Conservation (phyloP, 164 flowering plant species). For the Aristolochia californica region DNA sequence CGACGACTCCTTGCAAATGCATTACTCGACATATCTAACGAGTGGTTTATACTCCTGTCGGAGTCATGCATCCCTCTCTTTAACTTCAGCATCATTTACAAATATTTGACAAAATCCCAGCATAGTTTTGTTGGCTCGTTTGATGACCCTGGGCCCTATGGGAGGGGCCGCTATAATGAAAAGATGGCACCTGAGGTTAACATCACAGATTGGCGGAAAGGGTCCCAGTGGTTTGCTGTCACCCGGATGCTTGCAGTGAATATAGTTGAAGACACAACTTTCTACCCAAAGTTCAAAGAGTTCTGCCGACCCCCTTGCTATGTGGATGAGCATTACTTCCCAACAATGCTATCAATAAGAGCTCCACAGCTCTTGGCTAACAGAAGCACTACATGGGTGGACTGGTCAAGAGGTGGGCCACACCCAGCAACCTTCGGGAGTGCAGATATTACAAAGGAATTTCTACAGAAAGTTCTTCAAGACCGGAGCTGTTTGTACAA, state of each 20-base stretch:
- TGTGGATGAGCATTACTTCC: conserved; percentile 94
- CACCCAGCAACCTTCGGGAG: conserved; percentile 81
- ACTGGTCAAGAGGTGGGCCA: conserved; percentile 94
- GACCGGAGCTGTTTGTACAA: conserved; percentile 46
- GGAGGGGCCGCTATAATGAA: conserved; percentile 70
- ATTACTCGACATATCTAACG: conserved; percentile 73
- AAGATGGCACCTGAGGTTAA: conserved; percentile 64
- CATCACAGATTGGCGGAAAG: conserved; percentile 76
- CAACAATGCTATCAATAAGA: conserved; percentile 61
- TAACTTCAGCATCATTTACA: conserved; percentile 52
- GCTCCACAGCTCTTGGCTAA: conserved; percentile 58
- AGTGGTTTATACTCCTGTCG: conserved; percentile 71
- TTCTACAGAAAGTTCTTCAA: conserved; percentile 35
- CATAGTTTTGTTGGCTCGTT: conserved; percentile 66
- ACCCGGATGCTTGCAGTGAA: conserved; percentile 51
- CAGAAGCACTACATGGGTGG: conserved; percentile 70
- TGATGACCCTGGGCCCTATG: conserved; percentile 69
- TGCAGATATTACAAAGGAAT: conserved; percentile 48
- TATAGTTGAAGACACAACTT: conserved; percentile 46
- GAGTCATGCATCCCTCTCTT: conserved; percentile 85
- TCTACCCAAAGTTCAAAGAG: conserved; percentile 56
- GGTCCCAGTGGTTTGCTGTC: conserved; percentile 90
- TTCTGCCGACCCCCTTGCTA: conserved; percentile 79
- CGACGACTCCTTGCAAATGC: conserved; percentile 91
- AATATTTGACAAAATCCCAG: conserved; percentile 46